Base-by-base conservation (phyloP, 2,329 filamentous ascomycete species). In the Fusarium virguliforme region DNA sequence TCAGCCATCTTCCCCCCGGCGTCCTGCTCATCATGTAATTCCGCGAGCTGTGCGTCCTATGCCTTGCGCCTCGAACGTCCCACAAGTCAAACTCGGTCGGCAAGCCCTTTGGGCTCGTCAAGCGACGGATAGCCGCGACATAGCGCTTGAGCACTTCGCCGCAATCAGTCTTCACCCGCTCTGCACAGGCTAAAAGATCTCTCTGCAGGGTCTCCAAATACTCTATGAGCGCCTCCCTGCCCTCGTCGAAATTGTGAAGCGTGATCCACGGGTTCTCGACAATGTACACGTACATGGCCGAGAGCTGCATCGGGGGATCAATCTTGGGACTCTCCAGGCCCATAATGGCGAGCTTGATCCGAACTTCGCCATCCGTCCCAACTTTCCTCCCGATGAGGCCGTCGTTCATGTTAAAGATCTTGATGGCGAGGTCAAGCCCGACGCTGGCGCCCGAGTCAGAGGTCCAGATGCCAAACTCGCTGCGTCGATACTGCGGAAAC, bases 291-390 rank as follows among this genome's bases (percentile, higher is more conserved):
- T 64, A 50, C 22, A 54, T 56, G 18, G 18, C 18, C 18, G 18
- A 18, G 7, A 61, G 60, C 46, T 69, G 64, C 4, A 53, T 40
- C 4, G 46, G 37, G 5, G 62, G 64, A 13, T 67, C 56, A 4
- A 69, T 35, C 7, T 38, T 55, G 12, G 64, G 67, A 35, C 67
- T 69, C 22, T 69, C 67, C 22, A 69, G 38, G 1, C 64, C 51
- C 24, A 68, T 28, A 13, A 30, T 28, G 7, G 41, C 6, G 4
- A 51, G 34, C 4, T 40, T 51, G 9, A 65, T 13, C 1, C 2
- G 10, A 3, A 55, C 24, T 3, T 22, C 13, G 13, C 30, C 30
- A 8, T 34, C 3, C 28, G 18, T 10, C n/a, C 24, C 18, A 3
- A 12, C 5, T 4, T 28, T 26, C 7, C 12, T n/a, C 12, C 15